phyloP scores from a whole-genome alignment of 2,329 filamentous ascomycete species.

The Apiospora malaysiana region DNA sequence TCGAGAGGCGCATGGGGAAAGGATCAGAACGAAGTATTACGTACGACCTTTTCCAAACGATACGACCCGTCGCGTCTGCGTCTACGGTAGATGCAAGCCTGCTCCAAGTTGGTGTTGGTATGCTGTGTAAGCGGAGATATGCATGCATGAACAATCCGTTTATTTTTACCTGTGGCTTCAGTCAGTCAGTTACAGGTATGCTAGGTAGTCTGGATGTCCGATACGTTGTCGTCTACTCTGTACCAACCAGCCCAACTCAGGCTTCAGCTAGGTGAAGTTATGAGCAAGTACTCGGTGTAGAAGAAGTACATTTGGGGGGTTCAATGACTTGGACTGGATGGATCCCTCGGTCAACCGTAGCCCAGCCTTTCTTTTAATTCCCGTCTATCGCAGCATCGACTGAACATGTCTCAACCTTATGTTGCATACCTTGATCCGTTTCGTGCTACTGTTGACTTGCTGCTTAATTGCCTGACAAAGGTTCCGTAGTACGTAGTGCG shows the following conservation, averaged over 20 bases:
- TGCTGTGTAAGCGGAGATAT: background rate
- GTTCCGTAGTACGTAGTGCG: background rate
- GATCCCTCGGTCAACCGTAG: background rate
- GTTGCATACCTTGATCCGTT: background rate
- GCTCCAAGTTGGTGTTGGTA: too few relatives aligned
- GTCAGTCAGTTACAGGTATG: too few relatives aligned
- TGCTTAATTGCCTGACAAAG: background rate
- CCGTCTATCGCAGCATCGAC: conserved; percentile 6
- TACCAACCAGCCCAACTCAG: background rate
- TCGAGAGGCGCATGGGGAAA: background rate
- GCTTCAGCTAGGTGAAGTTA: background rate
- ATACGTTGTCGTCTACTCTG: background rate
- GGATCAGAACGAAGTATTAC: background rate
- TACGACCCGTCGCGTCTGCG: background rate
- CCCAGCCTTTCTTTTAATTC: conserved; percentile 6
- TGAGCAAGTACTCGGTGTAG: background rate
- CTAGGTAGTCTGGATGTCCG: too few relatives aligned
- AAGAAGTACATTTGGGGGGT: background rate
- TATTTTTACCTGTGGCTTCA: background rate
- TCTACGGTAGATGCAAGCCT: background rate
- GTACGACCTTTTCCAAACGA: background rate
- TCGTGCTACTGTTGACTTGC: background rate
- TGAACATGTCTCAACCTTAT: conserved; percentile 16
- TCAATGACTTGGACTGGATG: background rate
- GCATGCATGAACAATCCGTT: background rate